Conservation (phyloP, 2,329 filamentous ascomycete species). For the Nothomitra cinnamomea region DNA sequence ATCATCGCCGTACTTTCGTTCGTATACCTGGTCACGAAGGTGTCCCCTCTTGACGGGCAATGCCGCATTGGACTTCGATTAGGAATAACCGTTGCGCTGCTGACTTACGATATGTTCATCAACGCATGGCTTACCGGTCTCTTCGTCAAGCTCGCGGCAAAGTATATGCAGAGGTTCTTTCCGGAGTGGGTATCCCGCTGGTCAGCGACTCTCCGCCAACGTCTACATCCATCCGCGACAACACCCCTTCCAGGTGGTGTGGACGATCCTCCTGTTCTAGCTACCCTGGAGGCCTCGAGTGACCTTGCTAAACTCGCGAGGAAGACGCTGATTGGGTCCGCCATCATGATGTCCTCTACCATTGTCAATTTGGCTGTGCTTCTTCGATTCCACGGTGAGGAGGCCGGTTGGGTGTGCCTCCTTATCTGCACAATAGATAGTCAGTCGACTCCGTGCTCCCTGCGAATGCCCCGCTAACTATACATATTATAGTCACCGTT, state of each 20-base stretch:
- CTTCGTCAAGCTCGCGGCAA: slow-evolving; percentile 22
- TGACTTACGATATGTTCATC: slow-evolving; percentile 22
- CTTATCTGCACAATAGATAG: slow-evolving; percentile 24
- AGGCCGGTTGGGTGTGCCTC: slow-evolving; percentile 25
- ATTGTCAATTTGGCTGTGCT: slow-evolving; percentile 21
- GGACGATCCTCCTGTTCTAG: not conserved
- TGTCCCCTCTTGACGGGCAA: slow-evolving; percentile 17
- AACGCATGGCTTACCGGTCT: slow-evolving; percentile 22
- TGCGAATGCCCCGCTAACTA: not conserved
- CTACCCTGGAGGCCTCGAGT: not conserved
- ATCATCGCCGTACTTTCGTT: slow-evolving; percentile 17
- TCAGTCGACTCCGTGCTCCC: slow-evolving; percentile 10
- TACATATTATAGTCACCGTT: not conserved
- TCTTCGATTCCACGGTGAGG: slow-evolving; percentile 17
- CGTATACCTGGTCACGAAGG: slow-evolving; percentile 17
- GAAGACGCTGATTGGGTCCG: not conserved
- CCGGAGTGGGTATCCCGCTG: not conserved
- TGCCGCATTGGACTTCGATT: slow-evolving; percentile 24
- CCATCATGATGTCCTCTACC: slow-evolving; percentile 23
- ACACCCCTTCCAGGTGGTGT: not conserved
- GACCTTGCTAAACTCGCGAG: not conserved
- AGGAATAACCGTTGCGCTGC: slow-evolving; percentile 20
- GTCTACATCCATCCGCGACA: not conserved
- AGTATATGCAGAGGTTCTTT: slow-evolving; percentile 6
- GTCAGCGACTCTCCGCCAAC: not conserved